These are phyloP conservation scores for Pugionium dolabratum DNA, from an alignment of 345 rosid species.

Conservation along the genomic window DNA sequence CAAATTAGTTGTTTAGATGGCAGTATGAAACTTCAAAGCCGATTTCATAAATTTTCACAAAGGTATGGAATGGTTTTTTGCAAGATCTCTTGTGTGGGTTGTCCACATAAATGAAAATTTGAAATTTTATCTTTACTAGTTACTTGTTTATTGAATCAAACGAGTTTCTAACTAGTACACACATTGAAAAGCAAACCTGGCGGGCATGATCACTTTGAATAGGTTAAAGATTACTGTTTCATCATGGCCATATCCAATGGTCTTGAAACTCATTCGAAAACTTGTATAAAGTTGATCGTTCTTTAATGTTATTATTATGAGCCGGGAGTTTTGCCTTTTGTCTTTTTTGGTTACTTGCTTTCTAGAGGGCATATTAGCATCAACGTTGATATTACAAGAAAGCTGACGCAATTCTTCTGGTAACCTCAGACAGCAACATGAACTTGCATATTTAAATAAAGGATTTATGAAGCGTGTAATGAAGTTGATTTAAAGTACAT, in stretches of 20 bases:
- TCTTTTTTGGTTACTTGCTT: not conserved
- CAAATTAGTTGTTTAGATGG: conserved; percentile 7
- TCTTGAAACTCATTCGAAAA: not conserved
- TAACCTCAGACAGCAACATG: conserved; percentile 4
- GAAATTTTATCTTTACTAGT: not conserved
- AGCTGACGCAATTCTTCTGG: not conserved
- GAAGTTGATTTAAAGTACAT: not conserved
- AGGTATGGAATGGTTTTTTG: conserved; percentile 17
- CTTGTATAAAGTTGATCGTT: not conserved
- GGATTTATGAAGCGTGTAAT: not conserved
- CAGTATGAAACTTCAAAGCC: conserved; percentile 6
- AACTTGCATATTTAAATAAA: not conserved
- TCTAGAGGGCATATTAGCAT: conserved; percentile 14
- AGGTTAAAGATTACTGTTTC: not conserved
- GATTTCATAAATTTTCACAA: not conserved
- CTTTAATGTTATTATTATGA: not conserved
- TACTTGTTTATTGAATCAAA: not conserved
- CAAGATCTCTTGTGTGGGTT: conserved; percentile 4
- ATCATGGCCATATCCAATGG: not conserved
- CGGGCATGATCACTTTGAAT: not conserved
- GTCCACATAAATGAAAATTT: not conserved
- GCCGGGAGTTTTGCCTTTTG: not conserved
- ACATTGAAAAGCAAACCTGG: not conserved
- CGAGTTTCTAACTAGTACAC: conserved; percentile 1
- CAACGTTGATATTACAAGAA: conserved; percentile 7